Evolutionary conservation across 2,329 filamentous ascomycete genomes (phyloP).

Genomic region (Fusarium musae): DNA sequence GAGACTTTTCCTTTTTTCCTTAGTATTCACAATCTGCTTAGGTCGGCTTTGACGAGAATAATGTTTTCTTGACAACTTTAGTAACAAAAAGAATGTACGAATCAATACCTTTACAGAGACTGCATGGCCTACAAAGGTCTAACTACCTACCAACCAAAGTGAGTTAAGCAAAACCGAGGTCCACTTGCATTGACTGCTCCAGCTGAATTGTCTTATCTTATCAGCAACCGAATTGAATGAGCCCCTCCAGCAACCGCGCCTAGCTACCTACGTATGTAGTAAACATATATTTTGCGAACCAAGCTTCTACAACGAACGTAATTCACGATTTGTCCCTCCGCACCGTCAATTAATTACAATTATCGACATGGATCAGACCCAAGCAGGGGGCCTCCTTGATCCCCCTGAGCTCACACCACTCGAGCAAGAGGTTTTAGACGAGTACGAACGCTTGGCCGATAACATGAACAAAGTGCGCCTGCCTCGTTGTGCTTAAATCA

Average conservation of each 20-base stretch:
- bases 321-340: not conserved
- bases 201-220: constrained; percentile 3
- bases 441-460: constrained; percentile 86
- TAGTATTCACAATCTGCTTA: constrained; percentile 4
- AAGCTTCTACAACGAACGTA: not conserved
- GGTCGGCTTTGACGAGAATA: constrained; percentile 1
- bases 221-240: not conserved
- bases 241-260: constrained; percentile 16
- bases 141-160: not conserved
- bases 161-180: not conserved
- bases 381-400: constrained; percentile 48
- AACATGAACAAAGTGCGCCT: constrained; percentile 86
- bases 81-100: constrained; percentile 24
- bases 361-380: constrained; percentile 37
- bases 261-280: not conserved
- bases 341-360: not conserved
- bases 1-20: not conserved
- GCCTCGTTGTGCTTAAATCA: not conserved
- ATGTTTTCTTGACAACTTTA: constrained; percentile 11
- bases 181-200: not conserved
- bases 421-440: constrained; percentile 94
- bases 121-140: not conserved
- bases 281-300: constrained; percentile 4
- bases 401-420: constrained; percentile 76
- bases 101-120: constrained; percentile 1